Conservation (phyloP, 106 monocot species). For the Narthecium ossifragum region DNA sequence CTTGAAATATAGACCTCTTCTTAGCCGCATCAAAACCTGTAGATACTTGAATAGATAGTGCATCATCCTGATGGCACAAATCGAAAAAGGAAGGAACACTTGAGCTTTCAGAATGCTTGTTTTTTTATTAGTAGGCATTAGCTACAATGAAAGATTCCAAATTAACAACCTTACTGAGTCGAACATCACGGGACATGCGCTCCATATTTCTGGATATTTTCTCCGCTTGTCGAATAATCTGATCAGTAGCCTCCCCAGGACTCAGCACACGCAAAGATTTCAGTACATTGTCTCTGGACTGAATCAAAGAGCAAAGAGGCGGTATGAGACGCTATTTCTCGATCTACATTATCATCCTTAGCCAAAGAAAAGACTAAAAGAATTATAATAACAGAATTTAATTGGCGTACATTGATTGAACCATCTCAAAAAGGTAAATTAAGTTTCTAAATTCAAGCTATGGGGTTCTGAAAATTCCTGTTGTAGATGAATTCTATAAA, state of each 20-base stretch:
- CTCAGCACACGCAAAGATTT: constrained; percentile 47
- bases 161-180: constrained; percentile 42
- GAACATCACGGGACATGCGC: constrained; percentile 44
- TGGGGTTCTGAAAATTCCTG: no score
- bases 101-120: neutral
- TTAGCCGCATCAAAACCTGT: constrained; percentile 21
- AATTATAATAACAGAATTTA: no score
- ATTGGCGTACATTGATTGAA: no score
- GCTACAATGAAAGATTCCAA: neutral
- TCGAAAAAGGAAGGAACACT: neutral
- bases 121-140: neutral
- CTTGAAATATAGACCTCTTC: constrained; percentile 19
- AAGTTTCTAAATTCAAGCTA: no score
- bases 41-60: constrained; percentile 11
- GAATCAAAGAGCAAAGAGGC: constrained; percentile 6
- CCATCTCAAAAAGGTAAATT: no score
- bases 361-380: neutral
- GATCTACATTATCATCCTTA: neutral
- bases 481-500: no score
- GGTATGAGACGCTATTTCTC: neutral
- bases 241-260: constrained; percentile 80
- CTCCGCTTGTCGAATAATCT: constrained; percentile 75
- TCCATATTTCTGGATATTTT: constrained; percentile 69
- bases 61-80: constrained; percentile 57
- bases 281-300: constrained; percentile 81